phyloP scores from a whole-genome alignment of 805 yeast species.

The Saccharomycopsis guyanensis region DNA sequence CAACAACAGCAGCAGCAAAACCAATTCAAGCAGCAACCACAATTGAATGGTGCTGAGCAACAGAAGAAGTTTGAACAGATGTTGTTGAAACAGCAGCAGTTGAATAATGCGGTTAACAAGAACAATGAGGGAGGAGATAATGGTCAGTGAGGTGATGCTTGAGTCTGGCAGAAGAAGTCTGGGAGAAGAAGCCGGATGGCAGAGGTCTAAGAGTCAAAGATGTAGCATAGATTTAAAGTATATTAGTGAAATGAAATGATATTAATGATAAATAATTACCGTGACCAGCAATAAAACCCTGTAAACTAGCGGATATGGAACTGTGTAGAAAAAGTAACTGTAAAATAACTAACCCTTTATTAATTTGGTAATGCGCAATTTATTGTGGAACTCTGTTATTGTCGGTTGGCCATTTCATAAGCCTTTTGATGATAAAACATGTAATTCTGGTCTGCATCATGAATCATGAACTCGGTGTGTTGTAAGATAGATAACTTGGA shows the following conservation, averaged over 20 bases:
- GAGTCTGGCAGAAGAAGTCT: too few species aligned
- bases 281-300: not conserved
- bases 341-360: too few species aligned
- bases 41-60: slow-evolving; percentile 1
- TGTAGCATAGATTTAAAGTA: not conserved
- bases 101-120: not conserved
- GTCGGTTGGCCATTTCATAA: not conserved
- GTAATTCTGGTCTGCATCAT: not conserved
- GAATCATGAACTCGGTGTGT: not conserved
- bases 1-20: slow-evolving; percentile 5
- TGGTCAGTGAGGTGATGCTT: not conserved
- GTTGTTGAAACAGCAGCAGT: slow-evolving; percentile 1
- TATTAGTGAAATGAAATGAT: not conserved
- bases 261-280: not conserved
- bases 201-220: too few species aligned
- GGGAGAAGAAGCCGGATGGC: too few species aligned
- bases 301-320: too few species aligned
- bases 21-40: slow-evolving; percentile 8
- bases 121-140: not conserved
- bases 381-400: too few species aligned
- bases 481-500: not conserved
- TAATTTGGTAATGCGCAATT: too few species aligned
- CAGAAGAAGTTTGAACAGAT: slow-evolving; percentile 12
- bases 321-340: too few species aligned
- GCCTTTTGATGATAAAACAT: not conserved